Conservation (phyloP, 2,329 filamentous ascomycete genomes). For the Macrophomina phaseolina region DNA sequence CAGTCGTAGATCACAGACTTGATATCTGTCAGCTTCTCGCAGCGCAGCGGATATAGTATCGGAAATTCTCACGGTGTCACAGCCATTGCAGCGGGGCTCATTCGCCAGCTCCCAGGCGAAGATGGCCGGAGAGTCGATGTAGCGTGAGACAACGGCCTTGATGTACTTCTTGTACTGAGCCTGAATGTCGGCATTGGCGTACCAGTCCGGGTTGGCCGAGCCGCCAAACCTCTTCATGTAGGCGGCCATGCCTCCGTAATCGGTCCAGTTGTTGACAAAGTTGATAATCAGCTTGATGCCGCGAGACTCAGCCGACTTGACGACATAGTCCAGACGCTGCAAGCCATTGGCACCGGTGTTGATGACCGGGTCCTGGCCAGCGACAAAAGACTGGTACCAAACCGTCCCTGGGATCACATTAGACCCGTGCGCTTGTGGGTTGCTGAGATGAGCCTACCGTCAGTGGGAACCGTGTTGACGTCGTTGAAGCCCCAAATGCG, state of each 20-base stretch:
- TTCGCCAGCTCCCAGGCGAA: conserved; percentile 74
- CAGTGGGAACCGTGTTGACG: conserved; percentile 45
- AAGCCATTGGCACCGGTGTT: conserved; percentile 69
- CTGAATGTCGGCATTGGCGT: conserved; percentile 55
- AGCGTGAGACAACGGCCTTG: conserved; percentile 63
- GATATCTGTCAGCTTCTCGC: background rate
- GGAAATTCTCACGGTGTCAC: conserved; percentile 47
- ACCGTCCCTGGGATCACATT: conserved; percentile 46
- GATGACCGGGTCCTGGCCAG: conserved; percentile 57
- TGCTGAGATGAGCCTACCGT: conserved; percentile 31
- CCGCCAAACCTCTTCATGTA: conserved; percentile 64
- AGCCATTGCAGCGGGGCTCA: conserved; percentile 68
- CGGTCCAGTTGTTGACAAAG: conserved; percentile 73
- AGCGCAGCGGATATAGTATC: background rate
- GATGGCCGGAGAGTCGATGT: conserved; percentile 63
- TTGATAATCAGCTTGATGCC: conserved; percentile 67
- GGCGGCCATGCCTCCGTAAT: conserved; percentile 69
- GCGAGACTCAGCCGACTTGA: conserved; percentile 63
- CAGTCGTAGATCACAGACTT: conserved; percentile 62
- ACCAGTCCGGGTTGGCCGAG: conserved; percentile 59
- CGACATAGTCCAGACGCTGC: conserved; percentile 68
- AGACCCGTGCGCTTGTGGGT: background rate
- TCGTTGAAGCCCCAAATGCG: conserved; percentile 70
- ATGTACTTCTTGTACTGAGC: conserved; percentile 68
- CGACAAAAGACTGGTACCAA: conserved; percentile 62